Conservation (phyloP, 805 yeast species). For the Saccharomycopsis sp. region DNA sequence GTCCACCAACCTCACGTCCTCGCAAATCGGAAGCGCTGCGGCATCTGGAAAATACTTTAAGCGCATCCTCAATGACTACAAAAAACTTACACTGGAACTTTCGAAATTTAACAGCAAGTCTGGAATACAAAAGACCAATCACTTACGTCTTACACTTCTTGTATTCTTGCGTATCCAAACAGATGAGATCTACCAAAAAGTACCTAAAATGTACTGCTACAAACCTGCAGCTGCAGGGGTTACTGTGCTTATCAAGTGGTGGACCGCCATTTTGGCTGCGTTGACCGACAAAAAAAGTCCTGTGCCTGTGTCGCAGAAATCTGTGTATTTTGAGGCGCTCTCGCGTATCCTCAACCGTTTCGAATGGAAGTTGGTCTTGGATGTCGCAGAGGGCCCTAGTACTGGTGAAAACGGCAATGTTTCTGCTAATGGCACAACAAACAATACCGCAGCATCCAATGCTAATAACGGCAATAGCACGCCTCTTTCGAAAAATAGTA, state of each 20-base stretch:
- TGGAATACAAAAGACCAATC: slow-evolving; percentile 17
- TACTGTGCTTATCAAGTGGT: slow-evolving; percentile 39
- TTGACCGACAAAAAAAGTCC: slow-evolving; percentile 28
- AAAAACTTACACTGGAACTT: slow-evolving; percentile 14
- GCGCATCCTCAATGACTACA: slow-evolving; percentile 8
- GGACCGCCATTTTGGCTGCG: slow-evolving; percentile 39
- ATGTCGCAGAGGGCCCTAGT: background rate
- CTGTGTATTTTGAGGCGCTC: slow-evolving; percentile 48
- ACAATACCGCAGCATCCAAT: background rate
- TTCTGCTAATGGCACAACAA: background rate
- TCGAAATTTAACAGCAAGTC: slow-evolving; percentile 15
- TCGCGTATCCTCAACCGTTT: slow-evolving; percentile 41
- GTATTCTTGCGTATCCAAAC: slow-evolving; percentile 13
- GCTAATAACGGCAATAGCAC: too few species aligned
- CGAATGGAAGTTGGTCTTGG: slow-evolving; percentile 36
- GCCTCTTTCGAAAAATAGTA: background rate
- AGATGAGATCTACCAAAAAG: slow-evolving; percentile 9
- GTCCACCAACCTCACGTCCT: background rate
- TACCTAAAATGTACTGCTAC: slow-evolving; percentile 1
- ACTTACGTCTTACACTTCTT: slow-evolving; percentile 13
- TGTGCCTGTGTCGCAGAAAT: slow-evolving; percentile 40
- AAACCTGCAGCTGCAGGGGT: slow-evolving; percentile 14
- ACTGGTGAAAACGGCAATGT: background rate
- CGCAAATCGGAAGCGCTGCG: background rate
- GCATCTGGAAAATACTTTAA: slow-evolving; percentile 8